These are phyloP conservation scores for Zasmidium cellare DNA, from an alignment of 2,329 filamentous ascomycete genomes.

Conservation along the genomic window DNA sequence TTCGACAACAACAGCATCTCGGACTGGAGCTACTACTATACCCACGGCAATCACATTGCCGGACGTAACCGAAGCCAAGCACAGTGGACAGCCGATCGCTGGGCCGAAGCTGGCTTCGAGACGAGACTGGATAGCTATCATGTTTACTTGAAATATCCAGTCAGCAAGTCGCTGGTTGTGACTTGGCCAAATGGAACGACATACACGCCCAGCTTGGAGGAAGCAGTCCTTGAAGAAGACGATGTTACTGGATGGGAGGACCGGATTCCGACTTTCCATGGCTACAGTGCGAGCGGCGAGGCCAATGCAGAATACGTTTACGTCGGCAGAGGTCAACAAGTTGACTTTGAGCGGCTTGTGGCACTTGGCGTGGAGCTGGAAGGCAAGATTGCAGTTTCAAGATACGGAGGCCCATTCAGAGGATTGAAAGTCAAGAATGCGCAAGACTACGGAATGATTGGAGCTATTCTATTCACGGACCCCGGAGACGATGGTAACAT, in stretches of 20 bases:
- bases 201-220: conserved; percentile 59
- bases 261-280: conserved; percentile 45
- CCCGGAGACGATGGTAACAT: conserved; percentile 30
- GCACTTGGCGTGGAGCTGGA: conserved; percentile 45
- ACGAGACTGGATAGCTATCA: conserved; percentile 40
- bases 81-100: conserved; percentile 47
- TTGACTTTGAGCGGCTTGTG: conserved; percentile 45
- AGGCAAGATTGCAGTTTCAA: conserved; percentile 51
- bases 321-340: conserved; percentile 42
- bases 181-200: conserved; percentile 61
- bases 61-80: conserved; percentile 49
- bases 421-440: conserved; percentile 52
- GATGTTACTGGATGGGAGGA: conserved; percentile 22
- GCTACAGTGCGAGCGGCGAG: conserved; percentile 49
- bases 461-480: neutral
- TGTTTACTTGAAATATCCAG: conserved; percentile 49
- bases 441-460: conserved; percentile 3
- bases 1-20: conserved; percentile 42
- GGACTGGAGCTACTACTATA: conserved; percentile 40
- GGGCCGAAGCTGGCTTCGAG: conserved; percentile 46
- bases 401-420: conserved; percentile 35
- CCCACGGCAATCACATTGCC: conserved; percentile 49
- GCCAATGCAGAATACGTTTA: conserved; percentile 44
- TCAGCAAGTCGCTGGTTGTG: conserved; percentile 43
- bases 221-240: conserved; percentile 27